Evolutionary conservation across 257 asterid species (phyloP), one percentile per base, ranked within the genome.

Genomic region (Solanum ossicruentum): DNA sequence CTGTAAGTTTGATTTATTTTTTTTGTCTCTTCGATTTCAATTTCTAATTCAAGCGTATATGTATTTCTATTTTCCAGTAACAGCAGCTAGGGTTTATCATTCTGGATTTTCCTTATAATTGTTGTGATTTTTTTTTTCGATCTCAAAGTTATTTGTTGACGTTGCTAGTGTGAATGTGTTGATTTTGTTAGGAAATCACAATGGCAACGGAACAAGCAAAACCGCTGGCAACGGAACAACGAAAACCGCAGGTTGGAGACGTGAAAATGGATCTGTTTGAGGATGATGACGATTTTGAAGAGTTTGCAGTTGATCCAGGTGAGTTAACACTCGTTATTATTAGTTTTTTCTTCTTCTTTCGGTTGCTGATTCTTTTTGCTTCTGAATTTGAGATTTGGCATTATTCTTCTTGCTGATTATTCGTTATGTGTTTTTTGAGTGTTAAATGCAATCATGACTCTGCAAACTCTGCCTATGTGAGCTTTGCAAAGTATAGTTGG

Each of bases 261-360:
- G 92, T 90, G 9, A 93, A 95, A 85, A 87, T 93, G 80, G 97
- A 95, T 90, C 91, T 93, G 11, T 95, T 93, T 84, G 97, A 95
- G 86, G 98, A 95, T 36, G 97, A 95, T 80, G 98, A 95, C 82
- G 98, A 93, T 84, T 95, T 93, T 43, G 98, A 95, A 89, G 98
- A 95, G 92, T 95, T 95, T 58, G 96, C 84, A 81, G 91, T 93
- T 43, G 94, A 88, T 87, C 93, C 88, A 88, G 95, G 97, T 92
- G 13, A 39, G 8, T 70, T n/a, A 10, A 15, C 10, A 51, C 12
- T 51, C 18, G 16, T 20, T 41, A 21, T n/a, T 12, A 32, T 67
- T 15, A 32, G 36, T 45, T 23, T 45, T 81, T 5, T 0, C 36
- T 47, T 47, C 0, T 49, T 0, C 3, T 43, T 81, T 49, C 16